Evolutionary conservation across 1,284 basidiomycete genomes (phyloP).

Genomic region (Leccinum fuscescens): DNA sequence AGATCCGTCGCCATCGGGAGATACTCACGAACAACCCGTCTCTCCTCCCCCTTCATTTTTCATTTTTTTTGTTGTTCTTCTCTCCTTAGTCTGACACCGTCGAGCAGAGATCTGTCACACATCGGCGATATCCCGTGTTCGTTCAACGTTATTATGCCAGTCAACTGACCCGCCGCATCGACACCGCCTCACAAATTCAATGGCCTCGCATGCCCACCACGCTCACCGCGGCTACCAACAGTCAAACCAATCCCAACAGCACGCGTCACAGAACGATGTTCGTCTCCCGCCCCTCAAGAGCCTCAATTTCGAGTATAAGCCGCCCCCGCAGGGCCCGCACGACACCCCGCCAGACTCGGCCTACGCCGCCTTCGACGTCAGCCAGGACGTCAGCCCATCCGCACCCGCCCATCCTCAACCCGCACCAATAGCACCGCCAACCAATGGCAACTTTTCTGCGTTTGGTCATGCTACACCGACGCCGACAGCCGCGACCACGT

Average conservation of each 20-base stretch:
- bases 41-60: constrained; percentile 8
- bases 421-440: neutral
- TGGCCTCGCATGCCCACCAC: constrained; percentile 28
- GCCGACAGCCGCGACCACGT: neutral
- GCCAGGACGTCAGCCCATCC: constrained; percentile 19
- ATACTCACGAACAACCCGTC: constrained; percentile 27
- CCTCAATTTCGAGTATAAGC: constrained; percentile 53
- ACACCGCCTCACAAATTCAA: constrained; percentile 6
- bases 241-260: constrained; percentile 34
- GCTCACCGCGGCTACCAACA: constrained; percentile 33
- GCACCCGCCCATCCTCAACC: neutral
- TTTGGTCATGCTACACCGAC: neutral
- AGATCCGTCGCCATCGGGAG: constrained; percentile 60
- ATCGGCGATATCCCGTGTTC: constrained; percentile 22
- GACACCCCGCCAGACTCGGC: constrained; percentile 19
- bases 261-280: constrained; percentile 42
- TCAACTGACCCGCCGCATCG: constrained; percentile 5
- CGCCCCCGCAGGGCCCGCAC: constrained; percentile 20
- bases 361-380: constrained; percentile 24
- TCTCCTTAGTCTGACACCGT: neutral
- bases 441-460: neutral
- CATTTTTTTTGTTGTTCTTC: constrained; percentile 6
- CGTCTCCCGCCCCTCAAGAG: constrained; percentile 67
- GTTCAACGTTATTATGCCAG: constrained; percentile 19
- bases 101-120: constrained; percentile 17